Evolutionary conservation across 257 asterid species (phyloP).

Genomic region (Coffea eugenioides): DNA sequence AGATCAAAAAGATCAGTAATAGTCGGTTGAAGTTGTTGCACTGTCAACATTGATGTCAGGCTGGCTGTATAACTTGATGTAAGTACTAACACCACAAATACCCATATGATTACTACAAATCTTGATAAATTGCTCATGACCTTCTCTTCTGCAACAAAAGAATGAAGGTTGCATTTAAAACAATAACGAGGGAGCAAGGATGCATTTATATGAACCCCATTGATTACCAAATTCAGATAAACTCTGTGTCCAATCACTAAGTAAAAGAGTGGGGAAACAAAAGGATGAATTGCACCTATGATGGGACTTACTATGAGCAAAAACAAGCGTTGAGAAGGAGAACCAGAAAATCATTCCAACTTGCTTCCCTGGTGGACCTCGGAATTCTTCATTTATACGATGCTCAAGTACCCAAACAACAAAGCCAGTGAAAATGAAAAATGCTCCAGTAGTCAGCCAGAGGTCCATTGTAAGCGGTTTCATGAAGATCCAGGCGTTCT

Average conservation of each 20-base stretch:
- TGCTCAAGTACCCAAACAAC: constrained; percentile 62
- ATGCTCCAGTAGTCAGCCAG: constrained; percentile 48
- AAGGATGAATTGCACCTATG: background rate
- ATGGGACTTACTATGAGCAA: constrained; percentile 48
- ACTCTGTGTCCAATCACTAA: background rate
- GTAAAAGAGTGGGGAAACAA: background rate
- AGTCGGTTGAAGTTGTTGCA: constrained; percentile 47
- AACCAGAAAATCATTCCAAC: constrained; percentile 52
- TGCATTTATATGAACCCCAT: too few species aligned
- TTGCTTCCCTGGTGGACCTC: constrained; percentile 44
- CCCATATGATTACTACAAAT: constrained; percentile 53
- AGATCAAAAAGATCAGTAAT: constrained; percentile 36
- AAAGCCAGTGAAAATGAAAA: constrained; percentile 40
- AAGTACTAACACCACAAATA: constrained; percentile 50
- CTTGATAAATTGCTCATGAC: constrained; percentile 47
- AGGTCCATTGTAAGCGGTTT: constrained; percentile 41
- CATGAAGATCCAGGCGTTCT: constrained; percentile 52
- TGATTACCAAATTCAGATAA: too few species aligned
- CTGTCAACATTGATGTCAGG: constrained; percentile 58
- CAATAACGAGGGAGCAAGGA: too few species aligned
- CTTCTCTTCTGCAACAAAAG: constrained; percentile 48
- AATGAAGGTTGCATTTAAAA: too few species aligned
- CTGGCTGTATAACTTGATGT: constrained; percentile 59
- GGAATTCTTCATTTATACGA: constrained; percentile 41
- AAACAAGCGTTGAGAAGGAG: constrained; percentile 55